Base-by-base conservation (phyloP, 2,329 filamentous ascomycete genomes). In the Ceratocystis ficicola region DNA sequence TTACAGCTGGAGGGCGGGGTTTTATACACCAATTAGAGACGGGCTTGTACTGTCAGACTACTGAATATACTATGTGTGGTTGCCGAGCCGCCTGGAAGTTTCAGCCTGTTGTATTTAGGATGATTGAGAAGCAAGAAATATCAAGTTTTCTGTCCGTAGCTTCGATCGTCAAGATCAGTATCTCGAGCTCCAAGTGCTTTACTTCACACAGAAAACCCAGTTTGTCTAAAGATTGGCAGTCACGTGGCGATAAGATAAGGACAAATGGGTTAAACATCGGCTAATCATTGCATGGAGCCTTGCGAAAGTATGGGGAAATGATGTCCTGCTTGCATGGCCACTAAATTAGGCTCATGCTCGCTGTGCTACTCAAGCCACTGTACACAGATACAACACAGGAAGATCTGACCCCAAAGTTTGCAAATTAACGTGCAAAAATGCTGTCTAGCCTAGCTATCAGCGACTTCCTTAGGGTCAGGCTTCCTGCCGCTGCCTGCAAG, bases 161-260 rank as follows among this genome's bases (percentile, higher is more conserved):
- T 5, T 15, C 12, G 36, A 41, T 41, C 36, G 36, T 41, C 36
- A 41, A 41, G 36, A 4, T 41, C 36, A 15, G 36, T 15, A 15
- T 10, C 36, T 41, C 36, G 3, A 41, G 36, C 36, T 41, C 12
- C 36, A 28, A 5, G 48, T 25, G 10, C 48, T 25, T 52, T 44
- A 48, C 44, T 44, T 6, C 44, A n/a, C 25, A n/a, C 61, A 32
- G 46, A 63, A 63, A 63, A 63, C 50, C 44, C 44, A 63, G 61
- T n/a, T 44, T 15, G 17, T 44, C 8, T 8, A 36, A 41, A 22
- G 15, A 50, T 63, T 17, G 2, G 15, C 10, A 44, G 44, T 63
- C 61, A 63, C 61, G 61, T 63, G 61, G 25, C 41, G 61, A 63
- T 63, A 48, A 48, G 61, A n/a, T n/a, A n/a, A n/a, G n/a, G n/a